A percentile compares a stretch with the other conserved stretches of the same genome.
phyloP scores from a whole-genome alignment of 2,329 filamentous ascomycete genomes.

The Cladosporium phlei region DNA sequence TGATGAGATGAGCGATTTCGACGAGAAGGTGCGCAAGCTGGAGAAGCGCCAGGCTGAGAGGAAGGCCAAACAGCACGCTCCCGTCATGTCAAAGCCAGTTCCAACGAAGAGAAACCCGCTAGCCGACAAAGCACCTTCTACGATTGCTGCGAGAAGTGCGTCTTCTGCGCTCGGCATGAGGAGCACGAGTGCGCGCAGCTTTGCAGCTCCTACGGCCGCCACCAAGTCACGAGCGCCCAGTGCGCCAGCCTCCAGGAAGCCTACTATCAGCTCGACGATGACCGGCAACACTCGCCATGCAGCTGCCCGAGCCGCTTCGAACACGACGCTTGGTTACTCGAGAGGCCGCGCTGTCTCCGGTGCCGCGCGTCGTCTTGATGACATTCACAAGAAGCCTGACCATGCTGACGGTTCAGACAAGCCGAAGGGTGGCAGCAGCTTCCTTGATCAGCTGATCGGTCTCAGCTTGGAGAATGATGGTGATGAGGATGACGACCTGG shows the following conservation, averaged over 20 bases:
- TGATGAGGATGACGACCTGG: constrained; percentile 16
- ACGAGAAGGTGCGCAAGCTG: constrained; percentile 46
- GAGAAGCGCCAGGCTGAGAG: constrained; percentile 28
- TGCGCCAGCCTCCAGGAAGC: constrained; percentile 24
- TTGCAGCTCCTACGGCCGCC: constrained; percentile 36
- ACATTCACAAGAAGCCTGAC: constrained; percentile 18
- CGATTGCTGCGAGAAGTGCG: constrained; percentile 49
- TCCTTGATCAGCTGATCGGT: constrained; percentile 24
- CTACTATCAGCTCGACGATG: constrained; percentile 34
- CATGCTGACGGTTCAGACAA: constrained; percentile 9
- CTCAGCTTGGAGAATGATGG: constrained; percentile 20
- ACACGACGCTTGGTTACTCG: constrained; percentile 79
- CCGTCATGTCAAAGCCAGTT: constrained; percentile 2
- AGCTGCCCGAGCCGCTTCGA: constrained; percentile 63
- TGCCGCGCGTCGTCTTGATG: constrained; percentile 29
- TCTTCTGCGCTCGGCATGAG: constrained; percentile 40
- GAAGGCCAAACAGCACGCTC: constrained; percentile 3
- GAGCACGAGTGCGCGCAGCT: constrained; percentile 34
- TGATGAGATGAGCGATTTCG: constrained; percentile 60
- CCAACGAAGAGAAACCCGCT: constrained; percentile 5
- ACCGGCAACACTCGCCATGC: constrained; percentile 48
- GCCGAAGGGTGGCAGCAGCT: constrained; percentile 15
- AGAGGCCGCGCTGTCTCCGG: constrained; percentile 61
- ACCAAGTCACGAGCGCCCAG: constrained; percentile 37
- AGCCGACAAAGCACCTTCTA: constrained; percentile 39